phyloP scores from a whole-genome alignment of 225 moss, liverwort and hornwort genomes.

The Polytrichum commune region DNA sequence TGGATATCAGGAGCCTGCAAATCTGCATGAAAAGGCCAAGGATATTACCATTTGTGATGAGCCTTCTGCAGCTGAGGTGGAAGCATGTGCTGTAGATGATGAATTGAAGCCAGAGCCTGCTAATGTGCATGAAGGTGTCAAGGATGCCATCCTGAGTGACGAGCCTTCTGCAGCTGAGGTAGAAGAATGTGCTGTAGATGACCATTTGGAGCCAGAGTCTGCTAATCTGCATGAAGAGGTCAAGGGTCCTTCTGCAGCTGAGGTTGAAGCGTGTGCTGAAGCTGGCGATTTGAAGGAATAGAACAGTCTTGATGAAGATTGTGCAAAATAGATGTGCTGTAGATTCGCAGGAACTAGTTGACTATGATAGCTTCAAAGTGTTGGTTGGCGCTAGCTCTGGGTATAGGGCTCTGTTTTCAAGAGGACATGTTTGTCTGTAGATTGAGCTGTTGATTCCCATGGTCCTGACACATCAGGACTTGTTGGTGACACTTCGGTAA shows the following conservation, averaged over 20 bases:
- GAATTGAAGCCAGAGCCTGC: constrained; percentile 1
- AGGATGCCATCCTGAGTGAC: neutral
- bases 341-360: constrained; percentile 29
- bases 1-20: neutral
- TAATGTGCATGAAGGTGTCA: constrained; percentile 7
- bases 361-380: constrained; percentile 34
- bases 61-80: constrained; percentile 8
- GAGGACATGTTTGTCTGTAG: constrained; percentile 27
- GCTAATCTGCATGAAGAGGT: constrained; percentile 24
- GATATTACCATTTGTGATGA: constrained; percentile 3
- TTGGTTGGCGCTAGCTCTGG: constrained; percentile 18
- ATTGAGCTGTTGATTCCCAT: constrained; percentile 22
- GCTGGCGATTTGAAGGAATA: constrained; percentile 25
- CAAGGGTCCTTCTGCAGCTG: constrained; percentile 36
- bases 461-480: neutral
- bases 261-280: constrained; percentile 21
- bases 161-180: constrained; percentile 14
- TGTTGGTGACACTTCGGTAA: neutral
- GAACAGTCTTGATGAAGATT: neutral
- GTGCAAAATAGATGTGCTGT: too few relatives aligned
- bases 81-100: constrained; percentile 5
- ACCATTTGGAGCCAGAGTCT: neutral
- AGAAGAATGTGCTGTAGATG: constrained; percentile 11
- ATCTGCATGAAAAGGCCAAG: constrained; percentile 7
- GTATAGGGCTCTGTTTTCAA: constrained; percentile 22